phyloP scores from a whole-genome alignment of 371 early-diverging fungal genomes.

The Lichtheimia corymbifera region DNA sequence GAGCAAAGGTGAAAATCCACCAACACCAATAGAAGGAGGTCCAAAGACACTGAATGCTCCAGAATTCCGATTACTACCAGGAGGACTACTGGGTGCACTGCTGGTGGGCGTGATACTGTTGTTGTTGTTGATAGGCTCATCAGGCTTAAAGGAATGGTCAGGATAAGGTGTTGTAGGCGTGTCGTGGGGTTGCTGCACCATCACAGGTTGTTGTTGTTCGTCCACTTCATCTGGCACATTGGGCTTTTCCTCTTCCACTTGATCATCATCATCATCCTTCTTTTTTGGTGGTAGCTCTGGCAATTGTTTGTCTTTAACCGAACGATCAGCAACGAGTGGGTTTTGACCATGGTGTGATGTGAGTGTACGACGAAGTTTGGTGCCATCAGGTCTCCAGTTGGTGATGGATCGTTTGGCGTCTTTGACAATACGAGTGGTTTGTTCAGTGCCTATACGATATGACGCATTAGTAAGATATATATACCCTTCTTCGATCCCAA shows the following conservation, averaged over 20 bases:
- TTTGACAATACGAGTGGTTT: conserved; percentile 31
- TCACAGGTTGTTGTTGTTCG: not conserved
- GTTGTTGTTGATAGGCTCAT: not conserved
- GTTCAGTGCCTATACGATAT: conserved; percentile 16
- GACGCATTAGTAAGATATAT: not conserved
- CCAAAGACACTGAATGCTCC: too few species aligned
- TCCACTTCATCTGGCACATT: not conserved
- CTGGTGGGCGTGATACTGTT: not conserved
- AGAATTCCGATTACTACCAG: not conserved
- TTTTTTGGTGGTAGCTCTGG: not conserved
- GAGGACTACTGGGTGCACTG: not conserved
- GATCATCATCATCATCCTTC: not conserved
- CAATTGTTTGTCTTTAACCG: conserved; percentile 2
- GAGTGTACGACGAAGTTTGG: conserved; percentile 34
- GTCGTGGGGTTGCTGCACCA: not conserved
- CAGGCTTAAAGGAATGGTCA: not conserved
- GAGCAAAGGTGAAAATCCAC: conserved; percentile 16
- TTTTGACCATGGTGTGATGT: conserved; percentile 40
- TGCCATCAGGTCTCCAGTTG: conserved; percentile 36
- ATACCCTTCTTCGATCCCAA: too few species aligned
- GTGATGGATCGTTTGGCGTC: conserved; percentile 30
- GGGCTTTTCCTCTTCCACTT: conserved; percentile 8
- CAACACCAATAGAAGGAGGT: conserved; percentile 9
- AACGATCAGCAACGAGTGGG: conserved; percentile 22
- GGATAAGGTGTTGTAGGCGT: not conserved